Evolutionary conservation across 139 green algal genomes (phyloP).

Genomic region (Axilococcus clingmanii): DNA sequence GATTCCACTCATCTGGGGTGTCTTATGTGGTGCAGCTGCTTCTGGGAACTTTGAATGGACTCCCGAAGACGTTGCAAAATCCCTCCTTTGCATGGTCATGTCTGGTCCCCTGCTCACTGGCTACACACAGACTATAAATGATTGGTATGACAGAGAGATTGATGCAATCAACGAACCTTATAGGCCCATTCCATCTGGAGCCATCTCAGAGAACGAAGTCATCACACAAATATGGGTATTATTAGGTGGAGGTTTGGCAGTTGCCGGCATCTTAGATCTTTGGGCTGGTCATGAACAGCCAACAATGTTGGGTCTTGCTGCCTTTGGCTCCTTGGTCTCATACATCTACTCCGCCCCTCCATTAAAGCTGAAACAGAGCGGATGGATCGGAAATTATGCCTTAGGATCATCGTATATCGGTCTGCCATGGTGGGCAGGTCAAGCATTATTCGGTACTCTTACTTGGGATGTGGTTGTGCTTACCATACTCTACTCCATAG

Average conservation of each 20-base stretch:
- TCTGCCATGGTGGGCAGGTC: constrained; percentile 89
- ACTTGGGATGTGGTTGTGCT: constrained; percentile 85
- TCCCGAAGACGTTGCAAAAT: constrained; percentile 55
- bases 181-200: constrained; percentile 92
- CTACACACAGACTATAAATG: constrained; percentile 99
- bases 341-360: constrained; percentile 99
- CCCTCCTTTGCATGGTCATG: constrained; percentile 87
- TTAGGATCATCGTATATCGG: constrained; percentile 94
- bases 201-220: constrained; percentile 76
- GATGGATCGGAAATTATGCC: constrained; percentile 93
- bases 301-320: constrained; percentile 60
- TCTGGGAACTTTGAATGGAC: constrained; percentile 91
- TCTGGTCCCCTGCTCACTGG: constrained; percentile 91
- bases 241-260: constrained; percentile 72
- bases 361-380: constrained; percentile 95
- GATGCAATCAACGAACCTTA: constrained; percentile 99
- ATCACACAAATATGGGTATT: constrained; percentile 80
- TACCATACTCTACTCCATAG: constrained; percentile 94
- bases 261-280: constrained; percentile 70
- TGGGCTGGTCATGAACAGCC: constrained; percentile 62
- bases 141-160: constrained; percentile 96
- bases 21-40: constrained; percentile 91
- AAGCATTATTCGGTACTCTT: constrained; percentile 90
- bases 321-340: constrained; percentile 91
- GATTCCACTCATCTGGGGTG: constrained; percentile 97